Conservation (phyloP, 202 grass and related monocot species). For the Schoenoplectus triqueter region DNA sequence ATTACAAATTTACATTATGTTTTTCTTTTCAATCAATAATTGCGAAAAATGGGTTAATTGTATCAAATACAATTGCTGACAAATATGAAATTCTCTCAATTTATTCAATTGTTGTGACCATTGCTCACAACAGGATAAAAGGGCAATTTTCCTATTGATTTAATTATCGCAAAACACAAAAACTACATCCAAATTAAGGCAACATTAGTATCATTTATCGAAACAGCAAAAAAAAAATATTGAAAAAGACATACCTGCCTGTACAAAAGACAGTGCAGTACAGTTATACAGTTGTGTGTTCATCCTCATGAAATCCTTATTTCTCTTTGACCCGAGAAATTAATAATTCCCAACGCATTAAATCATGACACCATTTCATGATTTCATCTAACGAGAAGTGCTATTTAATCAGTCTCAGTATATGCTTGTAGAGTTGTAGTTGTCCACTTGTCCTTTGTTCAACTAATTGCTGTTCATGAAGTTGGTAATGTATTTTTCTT, state of each 20-base stretch:
- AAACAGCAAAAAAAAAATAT: neutral
- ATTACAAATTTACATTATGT: too few species aligned
- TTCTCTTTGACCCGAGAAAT: neutral
- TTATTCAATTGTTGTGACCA: constrained; percentile 10
- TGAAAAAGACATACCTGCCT: neutral
- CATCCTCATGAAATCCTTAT: constrained; percentile 17
- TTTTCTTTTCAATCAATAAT: too few species aligned
- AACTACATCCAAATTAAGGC: neutral
- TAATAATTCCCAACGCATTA: constrained; percentile 4
- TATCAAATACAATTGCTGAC: neutral
- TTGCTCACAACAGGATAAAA: neutral
- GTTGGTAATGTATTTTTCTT: neutral
- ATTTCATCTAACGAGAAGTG: neutral
- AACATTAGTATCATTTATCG: too few species aligned
- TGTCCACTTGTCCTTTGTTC: neutral
- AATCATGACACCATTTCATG: neutral
- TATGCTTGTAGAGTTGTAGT: neutral
- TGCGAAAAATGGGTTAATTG: too few species aligned
- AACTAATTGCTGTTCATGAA: constrained; percentile 11
- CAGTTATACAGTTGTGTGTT: neutral
- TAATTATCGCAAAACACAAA: neutral
- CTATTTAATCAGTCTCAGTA: neutral
- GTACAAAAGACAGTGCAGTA: neutral
- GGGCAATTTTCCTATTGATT: neutral
- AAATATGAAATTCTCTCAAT: neutral